Base-by-base conservation (phyloP, 139 green algal genomes). In the Chlamydomonas schloesseri region DNA sequence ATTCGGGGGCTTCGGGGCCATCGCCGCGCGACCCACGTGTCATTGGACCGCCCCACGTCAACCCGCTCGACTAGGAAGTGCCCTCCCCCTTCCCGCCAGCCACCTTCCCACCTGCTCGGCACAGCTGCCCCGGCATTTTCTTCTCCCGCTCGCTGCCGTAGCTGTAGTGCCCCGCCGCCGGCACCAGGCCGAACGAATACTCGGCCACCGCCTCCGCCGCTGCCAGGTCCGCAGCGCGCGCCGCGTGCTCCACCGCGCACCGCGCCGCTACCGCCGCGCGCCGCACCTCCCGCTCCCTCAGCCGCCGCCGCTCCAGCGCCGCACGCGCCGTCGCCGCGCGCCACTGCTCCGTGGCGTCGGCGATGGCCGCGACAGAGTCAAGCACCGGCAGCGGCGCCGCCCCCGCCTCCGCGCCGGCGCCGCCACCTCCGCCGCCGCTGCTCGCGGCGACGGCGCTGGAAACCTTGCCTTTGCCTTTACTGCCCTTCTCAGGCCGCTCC, bases 111-210 rank as follows among this genome's bases (percentile, higher is more conserved):
- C 64, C 64, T 42, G 64, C 64, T 1, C 64, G 14, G 29, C 64
- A 71, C 64, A 71, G 64, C 64, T 71, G 64, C 64, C 64, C 64
- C 1, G 64, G 64, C 64, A 71, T 36, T n/a, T 71, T 71, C 64
- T 71, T 71, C 2, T 37, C 64, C 29, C 64, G 64, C 29, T 71
- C 64, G 64, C 64, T 71, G 64, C 64, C n/a, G n/a, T 71, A 71
- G 26, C n/a, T 29, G n/a, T 71, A 71, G n/a, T 37, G n/a, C 13
- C 64, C 29, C n/a, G 34, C 64, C 64, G 64, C 64, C n/a, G 64
- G 64, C 64, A 37, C 64, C 64, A 71, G 64, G 5, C 64, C 64
- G n/a, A 37, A 71, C 64, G 64, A 71, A n/a, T 71, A 71, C 64
- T 37, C 18, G n/a, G 64, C 29, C 29, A 71, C 29, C 64, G 29